A percentile compares a stretch with the other conserved stretches of the same genome.
phyloP scores from a whole-genome alignment of 23 red algal species.

The Gracilaria vermiculophylla region DNA sequence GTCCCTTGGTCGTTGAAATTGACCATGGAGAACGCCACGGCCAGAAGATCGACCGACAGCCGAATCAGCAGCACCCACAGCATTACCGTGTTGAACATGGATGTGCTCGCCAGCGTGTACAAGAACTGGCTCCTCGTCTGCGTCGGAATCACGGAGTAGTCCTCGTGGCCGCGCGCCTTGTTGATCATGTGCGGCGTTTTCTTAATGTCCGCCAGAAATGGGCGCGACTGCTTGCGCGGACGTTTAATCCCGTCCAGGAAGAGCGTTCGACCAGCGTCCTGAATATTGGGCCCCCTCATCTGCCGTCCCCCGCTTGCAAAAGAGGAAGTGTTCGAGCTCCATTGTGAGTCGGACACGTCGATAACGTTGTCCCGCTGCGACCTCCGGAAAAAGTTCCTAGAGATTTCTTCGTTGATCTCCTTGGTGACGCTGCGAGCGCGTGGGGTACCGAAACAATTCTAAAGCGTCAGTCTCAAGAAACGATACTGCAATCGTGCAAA shows the following conservation, averaged over 20 bases:
- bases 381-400: neutral
- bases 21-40: neutral
- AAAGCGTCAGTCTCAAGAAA: neutral
- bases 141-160: conserved; percentile 16
- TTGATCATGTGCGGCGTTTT: conserved; percentile 9
- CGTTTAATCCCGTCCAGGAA: conserved; percentile 4
- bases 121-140: conserved; percentile 36
- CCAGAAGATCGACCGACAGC: neutral
- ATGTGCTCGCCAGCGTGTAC: neutral
- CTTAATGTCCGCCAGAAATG: conserved; percentile 14
- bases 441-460: neutral
- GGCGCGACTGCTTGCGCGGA: neutral
- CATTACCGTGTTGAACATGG: conserved; percentile 22
- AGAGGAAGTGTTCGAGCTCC: neutral
- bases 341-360: neutral
- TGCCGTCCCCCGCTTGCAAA: neutral
- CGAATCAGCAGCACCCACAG: conserved; percentile 20
- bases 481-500: neutral
- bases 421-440: neutral
- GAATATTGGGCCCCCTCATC: neutral
- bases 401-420: neutral
- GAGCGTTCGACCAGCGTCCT: neutral
- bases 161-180: neutral
- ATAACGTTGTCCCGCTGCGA: neutral
- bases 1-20: neutral